Evolutionary conservation across 2,329 filamentous ascomycete genomes (phyloP).

Genomic region (Colletotrichum tanaceti): DNA sequence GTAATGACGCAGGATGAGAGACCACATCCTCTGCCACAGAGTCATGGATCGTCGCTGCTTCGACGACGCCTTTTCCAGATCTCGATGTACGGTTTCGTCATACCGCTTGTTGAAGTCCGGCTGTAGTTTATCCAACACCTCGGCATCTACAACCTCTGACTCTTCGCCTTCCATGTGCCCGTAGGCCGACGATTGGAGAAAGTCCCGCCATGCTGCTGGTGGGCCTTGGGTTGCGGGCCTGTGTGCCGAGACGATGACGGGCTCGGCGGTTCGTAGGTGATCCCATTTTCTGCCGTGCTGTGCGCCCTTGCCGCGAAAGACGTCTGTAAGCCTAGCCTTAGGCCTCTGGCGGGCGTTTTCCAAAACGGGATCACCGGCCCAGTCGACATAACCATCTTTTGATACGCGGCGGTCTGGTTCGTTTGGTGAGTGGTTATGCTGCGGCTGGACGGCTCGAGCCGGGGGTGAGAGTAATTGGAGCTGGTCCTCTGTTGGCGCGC

Average conservation of each 20-base stretch:
- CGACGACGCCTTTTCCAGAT: conserved; percentile 43
- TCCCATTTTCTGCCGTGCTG: conserved; percentile 68
- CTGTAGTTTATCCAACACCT: conserved; percentile 59
- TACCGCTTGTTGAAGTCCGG: conserved; percentile 58
- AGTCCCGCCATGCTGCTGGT: conserved; percentile 63
- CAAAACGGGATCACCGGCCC: conserved; percentile 51
- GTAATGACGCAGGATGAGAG: conserved; percentile 79
- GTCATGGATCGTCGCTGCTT: conserved; percentile 47
- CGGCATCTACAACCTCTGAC: conserved; percentile 60
- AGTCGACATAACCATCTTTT: conserved; percentile 60
- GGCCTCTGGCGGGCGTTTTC: conserved; percentile 50
- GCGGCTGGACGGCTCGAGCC: conserved; percentile 51
- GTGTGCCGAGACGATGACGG: conserved; percentile 67
- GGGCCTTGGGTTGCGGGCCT: conserved; percentile 55
- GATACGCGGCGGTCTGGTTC: conserved; percentile 58
- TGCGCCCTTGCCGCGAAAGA: conserved; percentile 60
- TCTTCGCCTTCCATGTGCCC: conserved; percentile 60
- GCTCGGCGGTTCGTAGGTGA: conserved; percentile 68
- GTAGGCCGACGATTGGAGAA: conserved; percentile 65
- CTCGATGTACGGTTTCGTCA: conserved; percentile 48
- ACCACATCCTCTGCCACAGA: conserved; percentile 70
- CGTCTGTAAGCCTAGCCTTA: conserved; percentile 55
- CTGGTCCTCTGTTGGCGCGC: conserved; percentile 53
- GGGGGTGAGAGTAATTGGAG: conserved; percentile 55
- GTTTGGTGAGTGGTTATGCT: conserved; percentile 57